Percentiles rank a stretch among this genome's conserved stretches.
Conservation (phyloP, 352 stramenopile species). For the Phytophthora hibernalis region DNA sequence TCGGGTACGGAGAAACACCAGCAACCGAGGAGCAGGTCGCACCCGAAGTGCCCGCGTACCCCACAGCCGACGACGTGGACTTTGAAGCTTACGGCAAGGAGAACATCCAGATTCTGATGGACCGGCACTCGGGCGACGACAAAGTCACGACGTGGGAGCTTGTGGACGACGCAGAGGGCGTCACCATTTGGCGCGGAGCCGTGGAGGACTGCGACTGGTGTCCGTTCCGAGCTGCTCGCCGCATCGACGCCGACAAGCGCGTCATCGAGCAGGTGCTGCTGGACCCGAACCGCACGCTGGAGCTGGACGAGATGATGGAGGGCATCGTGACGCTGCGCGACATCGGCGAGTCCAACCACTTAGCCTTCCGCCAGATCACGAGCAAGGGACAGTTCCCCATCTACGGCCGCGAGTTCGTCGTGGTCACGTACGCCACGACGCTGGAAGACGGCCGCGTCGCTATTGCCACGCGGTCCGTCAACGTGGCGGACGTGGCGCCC, state of each 20-base stretch:
- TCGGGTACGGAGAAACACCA: conserved; percentile 34
- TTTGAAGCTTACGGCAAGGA: conserved; percentile 70
- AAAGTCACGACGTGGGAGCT: conserved; percentile 78
- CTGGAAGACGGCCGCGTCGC: conserved; percentile 61
- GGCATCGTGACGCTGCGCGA: conserved; percentile 60
- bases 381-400: conserved; percentile 86
- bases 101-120: conserved; percentile 70
- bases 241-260: conserved; percentile 62
- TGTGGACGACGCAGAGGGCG: conserved; percentile 55
- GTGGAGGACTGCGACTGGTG: conserved; percentile 74
- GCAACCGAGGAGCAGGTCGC: conserved; percentile 39
- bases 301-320: conserved; percentile 88
- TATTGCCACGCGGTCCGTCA: conserved; percentile 75
- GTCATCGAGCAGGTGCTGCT: conserved; percentile 65
- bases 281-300: conserved; percentile 65
- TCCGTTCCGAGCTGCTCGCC: conserved; percentile 66
- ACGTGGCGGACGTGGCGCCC: conserved; percentile 49
- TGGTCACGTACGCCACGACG: conserved; percentile 66
- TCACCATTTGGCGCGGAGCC: conserved; percentile 70
- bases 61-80: conserved; percentile 62
- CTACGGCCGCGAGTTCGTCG: conserved; percentile 73
- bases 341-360: conserved; percentile 55
- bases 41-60: conserved; percentile 44
- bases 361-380: conserved; percentile 75
- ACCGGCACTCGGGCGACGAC: conserved; percentile 66